Evolutionary conservation across 2,329 filamentous ascomycete species (phyloP), one percentile per base, ranked within the genome.

Genomic region (Penicillium sp.): DNA sequence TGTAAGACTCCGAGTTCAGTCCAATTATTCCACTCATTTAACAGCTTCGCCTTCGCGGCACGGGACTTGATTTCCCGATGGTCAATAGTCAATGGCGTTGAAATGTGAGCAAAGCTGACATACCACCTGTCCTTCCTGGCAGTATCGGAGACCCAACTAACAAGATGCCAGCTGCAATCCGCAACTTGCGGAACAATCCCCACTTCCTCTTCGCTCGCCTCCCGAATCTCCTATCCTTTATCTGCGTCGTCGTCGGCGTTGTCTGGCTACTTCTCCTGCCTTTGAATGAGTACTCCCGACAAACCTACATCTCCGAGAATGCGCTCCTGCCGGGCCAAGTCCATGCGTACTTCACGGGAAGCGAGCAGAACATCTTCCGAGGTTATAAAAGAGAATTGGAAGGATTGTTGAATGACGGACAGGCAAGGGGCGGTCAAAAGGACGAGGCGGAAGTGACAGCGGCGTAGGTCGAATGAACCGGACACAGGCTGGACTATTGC

Each of bases 261-360:
- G 83, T 85, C 64, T 99, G 93, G 90, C 85, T 99, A 15, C 84
- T 97, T 23, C 81, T 97, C 32, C 84, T 99, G 1, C 94, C 94
- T 3, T 81, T 97, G 50, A 84, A 97, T 73, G 84, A 92, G 62
- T 96, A 97, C 77, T 96, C 91, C 48, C 86, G 94, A 61, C 82
- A 84, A 57, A 99, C 93, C 1, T 99, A 99, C 74, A 94, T 99
- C 55, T 97, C 93, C 41, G 94, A 99, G 74, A 99, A 99, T 72
- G 94, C 94, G 12, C 85, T 99, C 34, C 80, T 99, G 15, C 94
- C 94, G 0, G 94, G 92, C 2, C 94, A 99, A 74, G 94, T 97
- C 9, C 93, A 97, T 76, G 96, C 94, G 1, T 99, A 99, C 75
- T 99, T 99, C 70, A 87, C 90, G 7, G 94, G 94, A 18, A 96